These are phyloP conservation scores for Coleophoma eucalyptorum DNA, from an alignment of 2,329 filamentous ascomycete genomes.

Conservation along the genomic window DNA sequence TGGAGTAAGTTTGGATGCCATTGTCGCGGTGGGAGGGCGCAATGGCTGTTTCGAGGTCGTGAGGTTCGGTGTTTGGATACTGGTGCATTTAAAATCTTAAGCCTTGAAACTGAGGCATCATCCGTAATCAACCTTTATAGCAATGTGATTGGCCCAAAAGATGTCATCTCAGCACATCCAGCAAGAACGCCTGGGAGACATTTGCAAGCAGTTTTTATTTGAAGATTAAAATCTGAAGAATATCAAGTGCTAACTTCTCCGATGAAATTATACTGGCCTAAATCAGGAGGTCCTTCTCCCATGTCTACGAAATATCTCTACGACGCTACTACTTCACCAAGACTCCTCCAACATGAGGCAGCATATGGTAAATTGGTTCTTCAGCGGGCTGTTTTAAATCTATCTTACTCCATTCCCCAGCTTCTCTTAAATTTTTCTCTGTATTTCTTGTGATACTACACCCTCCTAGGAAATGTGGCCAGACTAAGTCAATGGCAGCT, in stretches of 20 bases:
- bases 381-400: constrained; percentile 16
- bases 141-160: too few species aligned
- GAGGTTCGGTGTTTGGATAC: not conserved
- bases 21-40: constrained; percentile 35
- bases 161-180: too few species aligned
- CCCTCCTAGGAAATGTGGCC: constrained; percentile 23
- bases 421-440: constrained; percentile 16
- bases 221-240: too few species aligned
- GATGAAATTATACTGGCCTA: too few species aligned
- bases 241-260: too few species aligned
- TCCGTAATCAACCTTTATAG: too few species aligned
- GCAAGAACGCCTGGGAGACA: too few species aligned
- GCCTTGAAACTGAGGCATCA: too few species aligned
- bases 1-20: constrained; percentile 82
- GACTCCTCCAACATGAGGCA: constrained; percentile 22
- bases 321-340: constrained; percentile 17
- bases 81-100: too few species aligned
- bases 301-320: too few species aligned
- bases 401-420: constrained; percentile 22
- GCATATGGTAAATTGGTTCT: constrained; percentile 16
- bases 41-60: constrained; percentile 24
- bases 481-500: constrained; percentile 19
- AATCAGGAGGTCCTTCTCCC: too few species aligned
- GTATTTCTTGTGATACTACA: constrained; percentile 23
- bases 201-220: too few species aligned